phyloP scores from a whole-genome alignment of 1,139 yeast species.

The Zygosaccharomyces pseudobailii region DNA sequence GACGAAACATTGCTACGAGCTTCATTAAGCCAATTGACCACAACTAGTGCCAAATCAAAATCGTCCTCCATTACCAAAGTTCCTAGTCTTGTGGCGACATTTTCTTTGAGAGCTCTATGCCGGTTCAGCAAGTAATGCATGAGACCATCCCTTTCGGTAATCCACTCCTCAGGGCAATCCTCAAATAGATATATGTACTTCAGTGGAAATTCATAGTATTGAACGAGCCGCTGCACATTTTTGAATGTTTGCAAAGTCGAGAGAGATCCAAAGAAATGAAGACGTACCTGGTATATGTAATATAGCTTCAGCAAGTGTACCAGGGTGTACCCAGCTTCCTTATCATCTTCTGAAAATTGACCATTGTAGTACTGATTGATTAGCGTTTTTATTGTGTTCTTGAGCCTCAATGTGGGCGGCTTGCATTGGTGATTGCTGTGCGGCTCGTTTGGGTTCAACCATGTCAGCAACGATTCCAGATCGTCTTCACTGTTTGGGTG shows the following conservation, averaged over 20 bases:
- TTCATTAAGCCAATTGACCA: constrained; percentile 27
- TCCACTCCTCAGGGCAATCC: constrained; percentile 13
- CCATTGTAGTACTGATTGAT: constrained; percentile 5
- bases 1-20: constrained; percentile 19
- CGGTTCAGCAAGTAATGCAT: constrained; percentile 26
- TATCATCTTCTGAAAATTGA: background rate
- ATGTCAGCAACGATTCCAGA: constrained; percentile 23
- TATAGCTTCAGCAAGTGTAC: constrained; percentile 18
- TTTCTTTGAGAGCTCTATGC: constrained; percentile 15
- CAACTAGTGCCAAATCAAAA: constrained; percentile 20
- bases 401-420: constrained; percentile 26
- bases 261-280: constrained; percentile 20
- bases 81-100: constrained; percentile 14
- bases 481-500: constrained; percentile 20
- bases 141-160: constrained; percentile 20
- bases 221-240: constrained; percentile 23
- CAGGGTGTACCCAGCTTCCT: constrained; percentile 4
- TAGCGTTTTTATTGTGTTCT: constrained; percentile 20
- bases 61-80: constrained; percentile 25
- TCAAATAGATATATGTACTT: constrained; percentile 17
- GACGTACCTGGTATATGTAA: constrained; percentile 19
- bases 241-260: constrained; percentile 16
- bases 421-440: constrained; percentile 22
- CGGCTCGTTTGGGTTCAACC: constrained; percentile 27
- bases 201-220: constrained; percentile 25